Conservation (phyloP, 257 asterid species). For the Cynanchum wilfordii region DNA sequence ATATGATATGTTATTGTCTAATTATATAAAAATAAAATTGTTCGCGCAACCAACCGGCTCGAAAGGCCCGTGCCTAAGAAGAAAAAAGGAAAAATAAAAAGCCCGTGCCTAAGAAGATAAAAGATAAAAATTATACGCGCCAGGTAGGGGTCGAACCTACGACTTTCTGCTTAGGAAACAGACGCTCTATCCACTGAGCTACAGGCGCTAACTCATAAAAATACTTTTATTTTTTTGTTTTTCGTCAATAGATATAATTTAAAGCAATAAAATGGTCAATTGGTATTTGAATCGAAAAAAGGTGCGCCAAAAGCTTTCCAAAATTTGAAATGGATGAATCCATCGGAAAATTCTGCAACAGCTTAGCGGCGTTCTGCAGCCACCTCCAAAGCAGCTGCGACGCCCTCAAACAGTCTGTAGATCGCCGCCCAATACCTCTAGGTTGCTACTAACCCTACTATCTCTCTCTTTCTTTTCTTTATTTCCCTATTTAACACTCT, state of each 20-base stretch:
- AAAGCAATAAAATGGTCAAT: not conserved
- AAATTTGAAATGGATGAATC: conserved; percentile 48
- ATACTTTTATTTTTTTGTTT: too few species aligned
- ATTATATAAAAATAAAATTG: too few species aligned
- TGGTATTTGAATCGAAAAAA: conserved; percentile 3
- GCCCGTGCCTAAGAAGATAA: too few species aligned
- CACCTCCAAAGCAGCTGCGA: conserved; percentile 64
- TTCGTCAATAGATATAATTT: too few species aligned
- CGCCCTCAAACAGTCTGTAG: conserved; percentile 73
- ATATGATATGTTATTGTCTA: too few species aligned
- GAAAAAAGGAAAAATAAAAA: too few species aligned
- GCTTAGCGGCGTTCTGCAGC: conserved; percentile 67
- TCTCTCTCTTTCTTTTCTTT: not conserved
- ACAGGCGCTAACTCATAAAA: too few species aligned
- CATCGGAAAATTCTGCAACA: conserved; percentile 54
- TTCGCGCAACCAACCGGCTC: too few species aligned
- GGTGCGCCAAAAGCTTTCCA: not conserved
- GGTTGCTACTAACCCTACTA: conserved; percentile 34
- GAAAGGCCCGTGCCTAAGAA: too few species aligned
- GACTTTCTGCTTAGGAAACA: conserved; percentile 98
- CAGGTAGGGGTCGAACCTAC: conserved; percentile 98
- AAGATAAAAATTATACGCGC: too few species aligned
- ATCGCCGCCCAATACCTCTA: conserved; percentile 86
- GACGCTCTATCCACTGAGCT: conserved; percentile 99
- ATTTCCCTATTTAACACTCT: not conserved